Conservation (phyloP, 176 grass and related monocot species). For the Zoysia pacifica region DNA sequence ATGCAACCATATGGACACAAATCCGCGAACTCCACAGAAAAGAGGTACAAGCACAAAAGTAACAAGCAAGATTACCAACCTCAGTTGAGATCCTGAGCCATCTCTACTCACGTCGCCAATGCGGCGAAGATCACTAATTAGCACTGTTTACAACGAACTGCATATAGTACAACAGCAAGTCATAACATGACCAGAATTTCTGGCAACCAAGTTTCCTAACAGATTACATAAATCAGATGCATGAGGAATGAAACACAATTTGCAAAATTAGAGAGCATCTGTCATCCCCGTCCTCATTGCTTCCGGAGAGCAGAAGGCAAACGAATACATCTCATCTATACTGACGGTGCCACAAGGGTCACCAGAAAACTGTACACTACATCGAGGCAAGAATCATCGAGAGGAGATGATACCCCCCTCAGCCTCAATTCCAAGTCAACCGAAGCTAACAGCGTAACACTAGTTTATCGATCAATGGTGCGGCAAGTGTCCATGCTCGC, state of each 20-base stretch:
- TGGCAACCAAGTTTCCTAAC: slow-evolving; percentile 40
- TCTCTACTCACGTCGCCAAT: slow-evolving; percentile 11
- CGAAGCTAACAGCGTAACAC: slow-evolving; percentile 53
- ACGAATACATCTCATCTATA: slow-evolving; percentile 39
- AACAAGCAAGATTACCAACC: background rate
- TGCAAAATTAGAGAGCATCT: slow-evolving; percentile 59
- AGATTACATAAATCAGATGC: slow-evolving; percentile 54
- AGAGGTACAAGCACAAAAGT: background rate
- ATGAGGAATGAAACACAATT: slow-evolving; percentile 55
- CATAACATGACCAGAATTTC: slow-evolving; percentile 41
- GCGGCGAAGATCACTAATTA: background rate
- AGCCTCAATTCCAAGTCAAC: slow-evolving; percentile 53
- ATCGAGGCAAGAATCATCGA: slow-evolving; percentile 48
- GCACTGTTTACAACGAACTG: slow-evolving; percentile 27
- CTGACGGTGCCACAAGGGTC: slow-evolving; percentile 43
- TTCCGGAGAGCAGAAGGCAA: slow-evolving; percentile 49
- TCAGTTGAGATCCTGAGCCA: slow-evolving; percentile 5
- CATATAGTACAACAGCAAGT: slow-evolving; percentile 42
- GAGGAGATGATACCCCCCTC: slow-evolving; percentile 26
- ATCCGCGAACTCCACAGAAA: background rate
- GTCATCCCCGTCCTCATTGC: slow-evolving; percentile 52
- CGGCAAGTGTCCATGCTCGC: slow-evolving; percentile 68
- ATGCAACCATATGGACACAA: background rate
- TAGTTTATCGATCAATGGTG: slow-evolving; percentile 50
- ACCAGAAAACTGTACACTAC: slow-evolving; percentile 61